Base-by-base conservation (phyloP, 2,329 filamentous ascomycete genomes). In the Chaetomium sp. region DNA sequence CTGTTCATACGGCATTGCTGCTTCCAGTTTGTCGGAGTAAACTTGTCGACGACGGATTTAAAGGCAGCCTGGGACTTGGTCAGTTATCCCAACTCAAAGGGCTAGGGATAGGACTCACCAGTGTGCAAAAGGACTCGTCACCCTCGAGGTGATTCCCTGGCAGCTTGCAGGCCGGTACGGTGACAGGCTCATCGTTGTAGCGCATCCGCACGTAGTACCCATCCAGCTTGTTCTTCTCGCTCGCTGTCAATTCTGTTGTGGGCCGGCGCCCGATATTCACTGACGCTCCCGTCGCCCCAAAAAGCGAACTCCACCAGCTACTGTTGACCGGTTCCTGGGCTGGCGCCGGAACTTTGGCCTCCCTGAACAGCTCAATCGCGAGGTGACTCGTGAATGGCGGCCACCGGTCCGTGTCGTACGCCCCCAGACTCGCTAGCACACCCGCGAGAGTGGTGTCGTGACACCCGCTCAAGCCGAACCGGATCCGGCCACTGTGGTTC, bases 321-420 rank as follows among this genome's bases (percentile, higher is more conserved):
- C 66, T 68, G 62, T 71, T 71, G 1, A 70, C 57, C n/a, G 74
- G 69, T 33, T 21, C 70, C 71, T 49, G 65, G 0, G 42, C 33
- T n/a, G 58, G 51, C 23, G 65, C 65, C 42, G 56, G 35, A 8
- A 62, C 62, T 53, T 75, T 71, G 49, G 78, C 75, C 70, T 85
- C 83, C 49, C 85, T 87, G 81, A 98, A 97, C 67, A 98, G 83
- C 77, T 99, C 95, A 62, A 99, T 82, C 35, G 95, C 93, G 69
- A 99, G 84, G 72, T 96, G 93, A 71, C 91, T 94, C 0, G 94
- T 97, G 74, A 94, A 99, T 0, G 93, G 93, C 0, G 95, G 95
- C 95, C 95, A 99, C 42, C 84, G 83, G 56, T 85, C 85, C 23
- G 80, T 80, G 50, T 91, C 82, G 74, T 92, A 95, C 2, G 90